These are phyloP conservation scores for Lavandula angustifolia DNA, from an alignment of 257 asterid genomes.

Conservation along the genomic window DNA sequence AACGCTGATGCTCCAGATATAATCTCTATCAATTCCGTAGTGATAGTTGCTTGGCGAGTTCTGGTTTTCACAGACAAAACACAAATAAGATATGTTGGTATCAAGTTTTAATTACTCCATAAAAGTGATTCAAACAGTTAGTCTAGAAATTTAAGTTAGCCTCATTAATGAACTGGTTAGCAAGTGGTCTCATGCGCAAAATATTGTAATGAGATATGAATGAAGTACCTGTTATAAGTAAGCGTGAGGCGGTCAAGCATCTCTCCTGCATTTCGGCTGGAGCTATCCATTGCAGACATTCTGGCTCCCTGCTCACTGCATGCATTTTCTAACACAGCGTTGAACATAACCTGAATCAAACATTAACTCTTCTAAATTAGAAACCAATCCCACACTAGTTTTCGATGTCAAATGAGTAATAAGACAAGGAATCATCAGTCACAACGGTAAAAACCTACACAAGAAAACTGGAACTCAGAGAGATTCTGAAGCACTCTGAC, in stretches of 20 bases:
- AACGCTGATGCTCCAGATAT: conserved; percentile 97
- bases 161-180: no score
- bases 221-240: conserved; percentile 86
- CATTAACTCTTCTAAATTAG: background rate
- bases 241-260: conserved; percentile 99
- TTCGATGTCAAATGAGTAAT: conserved; percentile 1
- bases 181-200: no score
- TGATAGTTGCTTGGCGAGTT: conserved; percentile 97
- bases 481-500: conserved; percentile 94
- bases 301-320: conserved; percentile 99
- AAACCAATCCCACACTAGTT: conserved; percentile 7
- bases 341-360: conserved; percentile 76
- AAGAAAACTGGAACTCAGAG: conserved; percentile 86
- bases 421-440: background rate
- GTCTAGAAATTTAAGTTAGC: background rate
- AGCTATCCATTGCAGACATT: conserved; percentile 99
- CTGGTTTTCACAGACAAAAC: conserved; percentile 42
- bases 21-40: conserved; percentile 86
- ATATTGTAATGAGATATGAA: conserved; percentile 28
- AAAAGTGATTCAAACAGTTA: background rate
- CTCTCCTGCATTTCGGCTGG: conserved; percentile 98
- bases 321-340: conserved; percentile 90
- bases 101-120: background rate
- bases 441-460: conserved; percentile 51
- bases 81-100: conserved; percentile 5